Base-by-base conservation (phyloP, 1,284 basidiomycete species). In the Athelia psychrophila region DNA sequence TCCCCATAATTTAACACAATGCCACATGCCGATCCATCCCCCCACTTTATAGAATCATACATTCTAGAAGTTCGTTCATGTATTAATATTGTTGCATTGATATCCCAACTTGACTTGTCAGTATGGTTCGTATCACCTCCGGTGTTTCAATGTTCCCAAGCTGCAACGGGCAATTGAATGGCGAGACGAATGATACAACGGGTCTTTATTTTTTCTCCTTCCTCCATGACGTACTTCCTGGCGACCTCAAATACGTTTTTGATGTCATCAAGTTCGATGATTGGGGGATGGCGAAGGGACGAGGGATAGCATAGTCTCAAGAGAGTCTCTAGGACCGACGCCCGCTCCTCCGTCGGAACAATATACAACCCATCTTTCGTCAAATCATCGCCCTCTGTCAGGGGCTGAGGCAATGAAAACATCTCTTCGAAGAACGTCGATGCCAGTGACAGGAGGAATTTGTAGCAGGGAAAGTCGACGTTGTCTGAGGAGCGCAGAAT, bases 401-500 rank as follows among this genome's bases (percentile, higher is more conserved):
- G 48, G 19, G n/a, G 50, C 36, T 50, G 51, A 12, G 61, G 58
- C 19, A 54, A 63, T 3, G 68, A 64, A 44, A 76, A 67, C 72
- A 76, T 72, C 22, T 61, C 58, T 20, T 63, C 56, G 55, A 79
- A 77, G 49, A 74, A 58, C 18, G 65, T 55, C 1, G 74, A 72
- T 5, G 69, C 58, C n/a, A 65, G 56, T 20, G 60, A 54, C 8
- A 77, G 63, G 32, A 77, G 56, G 24, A 60, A 55, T 12, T 64
- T 65, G 51, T 69, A 56, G 3, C 71, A 63, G 15, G 57, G 59
- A 52, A 77, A 76, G 35, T 68, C 59, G 18, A 72, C 55, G 12
- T 62, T 52, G 54, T 75, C 72, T 0, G 66, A 67, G 2, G 75
- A 67, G 19, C 62, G 64, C 4, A 76, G 56, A 30, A 70, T 58